A percentile compares a stretch with the other conserved stretches of the same genome.
These are phyloP conservation scores for Reutealis trisperma DNA, from an alignment of 345 rosid species.

Conservation along the genomic window DNA sequence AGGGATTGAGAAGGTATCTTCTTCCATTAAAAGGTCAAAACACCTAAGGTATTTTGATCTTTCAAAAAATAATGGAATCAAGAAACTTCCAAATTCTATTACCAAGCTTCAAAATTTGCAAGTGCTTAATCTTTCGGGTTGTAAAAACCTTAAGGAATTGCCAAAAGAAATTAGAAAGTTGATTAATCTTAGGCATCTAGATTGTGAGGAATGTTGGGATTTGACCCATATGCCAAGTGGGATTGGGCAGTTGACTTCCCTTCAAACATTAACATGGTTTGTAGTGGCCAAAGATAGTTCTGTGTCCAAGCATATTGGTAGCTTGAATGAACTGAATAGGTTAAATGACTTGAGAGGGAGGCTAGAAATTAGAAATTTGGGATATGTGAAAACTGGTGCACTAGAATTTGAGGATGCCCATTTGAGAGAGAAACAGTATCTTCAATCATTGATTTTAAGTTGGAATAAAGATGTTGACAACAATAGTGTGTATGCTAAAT, in stretches of 20 bases:
- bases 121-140: not conserved
- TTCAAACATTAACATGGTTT: constrained; percentile 5
- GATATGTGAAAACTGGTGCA: not conserved
- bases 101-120: constrained; percentile 21
- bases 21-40: not conserved
- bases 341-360: constrained; percentile 10
- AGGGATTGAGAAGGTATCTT: not conserved
- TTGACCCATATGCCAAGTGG: not conserved
- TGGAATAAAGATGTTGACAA: not conserved
- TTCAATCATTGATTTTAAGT: not conserved
- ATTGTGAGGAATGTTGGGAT: not conserved
- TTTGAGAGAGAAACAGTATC: not conserved
- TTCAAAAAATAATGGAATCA: fast-evolving
- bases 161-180: constrained; percentile 18
- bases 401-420: not conserved
- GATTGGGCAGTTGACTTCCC: constrained; percentile 1
- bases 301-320: not conserved
- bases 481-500: not conserved
- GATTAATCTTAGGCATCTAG: constrained; percentile 7
- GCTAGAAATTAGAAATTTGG: not conserved
- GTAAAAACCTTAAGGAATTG: not conserved
- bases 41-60: constrained; percentile 8
- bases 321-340: not conserved
- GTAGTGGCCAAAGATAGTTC: not conserved
- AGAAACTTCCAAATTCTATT: constrained; percentile 20